Conservation (phyloP, 2,329 filamentous ascomycete genomes). For the Periconia sp. region DNA sequence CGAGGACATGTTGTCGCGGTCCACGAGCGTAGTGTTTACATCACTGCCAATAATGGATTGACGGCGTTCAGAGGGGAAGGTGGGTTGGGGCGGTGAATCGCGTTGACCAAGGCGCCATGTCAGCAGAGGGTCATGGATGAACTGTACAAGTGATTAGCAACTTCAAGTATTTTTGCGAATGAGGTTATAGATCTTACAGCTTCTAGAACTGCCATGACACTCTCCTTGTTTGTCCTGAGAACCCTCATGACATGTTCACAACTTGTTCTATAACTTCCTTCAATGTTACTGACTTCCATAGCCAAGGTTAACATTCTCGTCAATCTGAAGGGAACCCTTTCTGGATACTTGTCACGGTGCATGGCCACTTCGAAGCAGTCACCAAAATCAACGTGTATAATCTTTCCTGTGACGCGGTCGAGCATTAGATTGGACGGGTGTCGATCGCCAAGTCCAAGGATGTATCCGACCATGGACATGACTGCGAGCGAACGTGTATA, state of each 20-base stretch:
- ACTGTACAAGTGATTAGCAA: slow-evolving; percentile 54
- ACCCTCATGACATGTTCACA: slow-evolving; percentile 99
- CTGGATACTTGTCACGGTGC: slow-evolving; percentile 98
- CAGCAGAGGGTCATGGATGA: slow-evolving; percentile 98
- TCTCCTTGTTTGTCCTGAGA: slow-evolving; percentile 94
- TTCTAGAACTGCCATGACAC: slow-evolving; percentile 96
- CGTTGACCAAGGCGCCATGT: slow-evolving; percentile 83
- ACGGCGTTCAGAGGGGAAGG: slow-evolving; percentile 63
- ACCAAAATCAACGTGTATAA: slow-evolving; percentile 98
- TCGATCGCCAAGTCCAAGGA: slow-evolving; percentile 91
- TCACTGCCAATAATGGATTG: slow-evolving; percentile 58
- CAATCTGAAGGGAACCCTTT: slow-evolving; percentile 94
- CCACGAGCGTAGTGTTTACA: slow-evolving; percentile 3
- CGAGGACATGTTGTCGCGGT: slow-evolving; percentile 25
- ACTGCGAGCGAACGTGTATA: slow-evolving; percentile 96
- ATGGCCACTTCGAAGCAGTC: slow-evolving; percentile 99
- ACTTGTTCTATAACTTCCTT: slow-evolving; percentile 96
- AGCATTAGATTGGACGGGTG: slow-evolving; percentile 98
- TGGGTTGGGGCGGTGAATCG: slow-evolving; percentile 61
- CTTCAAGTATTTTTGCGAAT: not conserved
- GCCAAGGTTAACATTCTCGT: slow-evolving; percentile 99
- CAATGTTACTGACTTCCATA: slow-evolving; percentile 99
- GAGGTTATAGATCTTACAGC: slow-evolving; percentile 66
- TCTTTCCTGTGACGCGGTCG: slow-evolving; percentile 92
- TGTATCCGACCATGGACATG: slow-evolving; percentile 99